Conservation (phyloP, 345 rosid genomes). For the Rhizophora mangle region DNA sequence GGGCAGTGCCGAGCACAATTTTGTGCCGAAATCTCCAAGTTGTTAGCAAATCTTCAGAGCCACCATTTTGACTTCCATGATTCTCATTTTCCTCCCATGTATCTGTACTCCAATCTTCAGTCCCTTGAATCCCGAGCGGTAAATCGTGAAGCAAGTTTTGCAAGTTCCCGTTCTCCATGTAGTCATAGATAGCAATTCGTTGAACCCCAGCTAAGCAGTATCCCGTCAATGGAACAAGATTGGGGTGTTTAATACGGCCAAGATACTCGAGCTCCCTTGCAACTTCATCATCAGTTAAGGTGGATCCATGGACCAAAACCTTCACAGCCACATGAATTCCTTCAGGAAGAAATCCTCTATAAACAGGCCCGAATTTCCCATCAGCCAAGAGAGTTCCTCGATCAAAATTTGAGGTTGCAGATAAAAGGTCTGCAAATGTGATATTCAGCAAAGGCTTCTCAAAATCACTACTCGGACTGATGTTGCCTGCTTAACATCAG, state of each 20-base stretch:
- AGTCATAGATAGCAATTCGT: slow-evolving; percentile 88
- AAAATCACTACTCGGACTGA: slow-evolving; percentile 71
- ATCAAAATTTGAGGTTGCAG: slow-evolving; percentile 85
- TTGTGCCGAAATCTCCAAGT: slow-evolving; percentile 84
- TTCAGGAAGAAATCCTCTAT: slow-evolving; percentile 84
- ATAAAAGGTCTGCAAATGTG: slow-evolving; percentile 82
- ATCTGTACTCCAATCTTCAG: slow-evolving; percentile 86
- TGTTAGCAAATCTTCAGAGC: slow-evolving; percentile 55
- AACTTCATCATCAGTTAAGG: slow-evolving; percentile 83
- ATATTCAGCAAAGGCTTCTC: slow-evolving; percentile 86
- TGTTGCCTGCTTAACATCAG: slow-evolving; percentile 88
- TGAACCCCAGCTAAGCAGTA: slow-evolving; percentile 95
- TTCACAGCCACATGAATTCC: slow-evolving; percentile 95
- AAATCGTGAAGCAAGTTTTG: slow-evolving; percentile 83
- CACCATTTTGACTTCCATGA: slow-evolving; percentile 60
- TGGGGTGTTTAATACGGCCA: slow-evolving; percentile 83
- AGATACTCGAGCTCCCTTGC: slow-evolving; percentile 87
- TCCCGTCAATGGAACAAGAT: slow-evolving; percentile 87
- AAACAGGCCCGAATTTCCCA: slow-evolving; percentile 92
- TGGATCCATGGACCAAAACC: slow-evolving; percentile 88
- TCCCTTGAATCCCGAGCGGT: slow-evolving; percentile 74
- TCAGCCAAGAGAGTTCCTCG: slow-evolving; percentile 86
- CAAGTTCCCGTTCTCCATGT: slow-evolving; percentile 97
- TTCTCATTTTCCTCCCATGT: slow-evolving; percentile 76
- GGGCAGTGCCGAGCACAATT: slow-evolving; percentile 81